Conservation (phyloP, 1,284 basidiomycete species). For the Ceratobasidium sp. region DNA sequence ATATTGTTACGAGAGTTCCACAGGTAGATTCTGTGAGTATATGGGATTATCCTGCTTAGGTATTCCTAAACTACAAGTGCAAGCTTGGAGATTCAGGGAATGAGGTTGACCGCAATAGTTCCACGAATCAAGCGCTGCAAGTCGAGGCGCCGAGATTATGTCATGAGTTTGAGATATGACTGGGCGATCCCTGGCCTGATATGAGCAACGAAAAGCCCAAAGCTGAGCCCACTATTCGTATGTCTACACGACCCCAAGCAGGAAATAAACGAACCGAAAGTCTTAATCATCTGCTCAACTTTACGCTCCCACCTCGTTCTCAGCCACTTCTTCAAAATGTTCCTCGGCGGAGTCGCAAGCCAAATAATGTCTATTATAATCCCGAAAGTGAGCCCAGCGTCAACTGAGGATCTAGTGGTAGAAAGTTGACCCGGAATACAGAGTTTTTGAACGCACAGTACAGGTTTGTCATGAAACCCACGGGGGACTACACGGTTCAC, state of each 20-base stretch:
- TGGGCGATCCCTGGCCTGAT: slow-evolving; percentile 25
- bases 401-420: slow-evolving; percentile 17
- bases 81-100: too few relatives aligned
- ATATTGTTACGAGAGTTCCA: too few relatives aligned
- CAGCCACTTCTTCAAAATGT: slow-evolving; percentile 60
- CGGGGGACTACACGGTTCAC: slow-evolving; percentile 90
- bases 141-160: slow-evolving; percentile 30
- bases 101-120: too few relatives aligned
- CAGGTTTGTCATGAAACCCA: slow-evolving; percentile 90
- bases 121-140: too few relatives aligned
- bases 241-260: slow-evolving; percentile 38
- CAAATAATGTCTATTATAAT: slow-evolving; percentile 57
- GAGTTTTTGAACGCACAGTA: slow-evolving; percentile 94
- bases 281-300: slow-evolving; percentile 52
- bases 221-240: slow-evolving; percentile 28
- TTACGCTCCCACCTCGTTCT: slow-evolving; percentile 56
- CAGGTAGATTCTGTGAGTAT: too few relatives aligned
- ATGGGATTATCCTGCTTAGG: too few relatives aligned
- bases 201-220: slow-evolving; percentile 34
- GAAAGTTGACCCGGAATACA: slow-evolving; percentile 49
- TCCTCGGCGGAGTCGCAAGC: slow-evolving; percentile 75
- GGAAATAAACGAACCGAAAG: slow-evolving; percentile 34
- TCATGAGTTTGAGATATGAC: slow-evolving; percentile 32
- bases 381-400: slow-evolving; percentile 42
- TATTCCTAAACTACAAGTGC: too few relatives aligned